These are phyloP conservation scores for Prunus armeniaca DNA, from an alignment of 306 rosid genomes.

Conservation along the genomic window DNA sequence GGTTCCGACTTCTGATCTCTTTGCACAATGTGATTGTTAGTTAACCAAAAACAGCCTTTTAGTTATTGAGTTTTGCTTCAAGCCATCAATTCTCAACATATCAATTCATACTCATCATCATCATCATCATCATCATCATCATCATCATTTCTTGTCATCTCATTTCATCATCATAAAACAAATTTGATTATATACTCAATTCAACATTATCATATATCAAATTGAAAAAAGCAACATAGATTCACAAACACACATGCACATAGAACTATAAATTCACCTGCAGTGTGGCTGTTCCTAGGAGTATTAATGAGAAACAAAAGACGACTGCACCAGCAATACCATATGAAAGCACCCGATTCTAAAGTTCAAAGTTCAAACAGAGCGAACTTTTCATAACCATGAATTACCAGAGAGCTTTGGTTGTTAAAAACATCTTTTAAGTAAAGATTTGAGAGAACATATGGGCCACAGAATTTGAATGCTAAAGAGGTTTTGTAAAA, in stretches of 20 bases:
- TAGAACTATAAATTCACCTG: conserved; percentile 48
- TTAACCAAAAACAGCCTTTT: too few relatives aligned
- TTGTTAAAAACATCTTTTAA: not conserved
- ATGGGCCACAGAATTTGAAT: conserved; percentile 11
- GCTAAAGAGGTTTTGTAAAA: conserved; percentile 19
- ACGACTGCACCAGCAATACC: conserved; percentile 90
- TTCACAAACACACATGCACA: not conserved
- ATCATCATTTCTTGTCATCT: too few relatives aligned
- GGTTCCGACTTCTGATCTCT: too few relatives aligned
- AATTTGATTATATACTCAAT: too few relatives aligned
- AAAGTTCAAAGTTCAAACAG: conserved; percentile 29
- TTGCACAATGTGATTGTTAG: too few relatives aligned
- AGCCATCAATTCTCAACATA: too few relatives aligned
- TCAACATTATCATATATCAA: too few relatives aligned
- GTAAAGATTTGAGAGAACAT: conserved; percentile 18
- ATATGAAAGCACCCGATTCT: conserved; percentile 91
- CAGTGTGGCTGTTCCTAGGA: conserved; percentile 79
- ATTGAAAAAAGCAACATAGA: not conserved
- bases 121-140: too few relatives aligned
- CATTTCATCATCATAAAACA: too few relatives aligned
- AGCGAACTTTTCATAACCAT: conserved; percentile 21
- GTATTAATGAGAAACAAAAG: conserved; percentile 70
- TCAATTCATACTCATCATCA: too few relatives aligned
- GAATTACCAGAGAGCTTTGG: not conserved
- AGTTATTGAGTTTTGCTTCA: too few relatives aligned